A percentile compares a stretch with the other conserved stretches of the same genome.
Conservation (phyloP, 176 grass and related monocot genomes). For the Ensete glaucum region DNA sequence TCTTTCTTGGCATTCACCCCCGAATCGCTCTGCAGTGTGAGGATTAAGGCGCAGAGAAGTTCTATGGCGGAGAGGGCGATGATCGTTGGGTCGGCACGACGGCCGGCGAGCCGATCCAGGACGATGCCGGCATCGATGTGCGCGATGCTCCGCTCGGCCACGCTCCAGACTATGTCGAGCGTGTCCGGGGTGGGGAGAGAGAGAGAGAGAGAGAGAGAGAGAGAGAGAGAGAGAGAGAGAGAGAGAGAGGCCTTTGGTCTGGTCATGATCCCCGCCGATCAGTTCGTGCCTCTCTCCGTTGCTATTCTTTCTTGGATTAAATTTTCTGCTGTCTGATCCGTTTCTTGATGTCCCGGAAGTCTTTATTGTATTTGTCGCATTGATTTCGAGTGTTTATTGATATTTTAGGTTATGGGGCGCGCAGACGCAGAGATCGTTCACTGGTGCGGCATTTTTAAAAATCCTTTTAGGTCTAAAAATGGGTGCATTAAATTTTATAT, state of each 20-base stretch:
- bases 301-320: neutral
- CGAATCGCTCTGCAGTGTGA: no score
- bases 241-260: constrained; percentile 24
- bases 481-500: no score
- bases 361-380: neutral
- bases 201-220: neutral
- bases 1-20: no score
- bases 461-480: no score
- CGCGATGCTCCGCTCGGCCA: constrained; percentile 32
- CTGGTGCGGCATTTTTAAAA: constrained; percentile 33
- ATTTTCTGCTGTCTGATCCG: no score
- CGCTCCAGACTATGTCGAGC: constrained; percentile 49
- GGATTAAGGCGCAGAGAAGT: no score
- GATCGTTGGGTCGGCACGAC: constrained; percentile 28
- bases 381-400: constrained; percentile 2
- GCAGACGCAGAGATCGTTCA: constrained; percentile 71
- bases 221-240: constrained; percentile 75
- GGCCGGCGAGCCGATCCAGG: constrained; percentile 28
- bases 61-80: constrained; percentile 36
- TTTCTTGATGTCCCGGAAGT: no score
- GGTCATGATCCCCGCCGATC: constrained; percentile 43
- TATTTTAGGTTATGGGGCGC: constrained; percentile 74
- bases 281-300: constrained; percentile 25
- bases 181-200: constrained; percentile 60
- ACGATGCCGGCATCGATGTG: constrained; percentile 13